A percentile compares a stretch with the other conserved stretches of the same genome.
phyloP scores from a whole-genome alignment of 139 green algal species.

The Monoraphidium neglectum region DNA sequence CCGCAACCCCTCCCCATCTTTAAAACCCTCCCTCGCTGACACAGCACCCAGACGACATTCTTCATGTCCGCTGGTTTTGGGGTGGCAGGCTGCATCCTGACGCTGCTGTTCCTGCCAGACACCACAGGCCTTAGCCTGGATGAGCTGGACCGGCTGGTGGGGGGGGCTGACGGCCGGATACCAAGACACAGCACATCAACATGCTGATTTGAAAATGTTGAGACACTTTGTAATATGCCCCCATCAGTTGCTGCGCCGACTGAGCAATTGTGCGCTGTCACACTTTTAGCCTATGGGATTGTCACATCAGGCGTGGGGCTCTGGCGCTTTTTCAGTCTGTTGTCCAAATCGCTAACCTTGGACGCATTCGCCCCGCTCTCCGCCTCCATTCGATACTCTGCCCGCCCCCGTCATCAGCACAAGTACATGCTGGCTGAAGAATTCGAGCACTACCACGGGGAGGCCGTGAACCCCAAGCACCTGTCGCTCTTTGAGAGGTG shows the following conservation, averaged over 20 bases:
- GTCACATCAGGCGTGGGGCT: too few species aligned
- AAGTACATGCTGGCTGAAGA: slow-evolving; percentile 42
- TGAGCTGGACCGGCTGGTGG: slow-evolving; percentile 58
- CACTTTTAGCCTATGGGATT: too few species aligned
- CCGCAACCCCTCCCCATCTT: too few species aligned
- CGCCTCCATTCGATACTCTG: too few species aligned
- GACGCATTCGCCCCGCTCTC: too few species aligned
- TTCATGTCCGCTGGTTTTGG: slow-evolving; percentile 33
- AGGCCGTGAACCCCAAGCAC: slow-evolving; percentile 68
- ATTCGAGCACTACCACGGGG: slow-evolving; percentile 46
- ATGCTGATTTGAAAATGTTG: not conserved
- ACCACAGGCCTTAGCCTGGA: slow-evolving; percentile 61
- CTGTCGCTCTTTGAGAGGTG: slow-evolving; percentile 61
- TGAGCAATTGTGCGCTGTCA: too few species aligned
- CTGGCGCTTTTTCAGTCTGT: too few species aligned
- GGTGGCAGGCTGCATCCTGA: slow-evolving; percentile 45
- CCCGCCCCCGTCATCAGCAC: not conserved
- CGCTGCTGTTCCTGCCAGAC: slow-evolving; percentile 66
- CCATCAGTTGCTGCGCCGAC: not conserved
- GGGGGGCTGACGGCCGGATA: too few species aligned
- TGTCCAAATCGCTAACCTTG: too few species aligned
- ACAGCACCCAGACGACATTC: too few species aligned
- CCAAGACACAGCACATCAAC: too few species aligned
- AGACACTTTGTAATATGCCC: not conserved
- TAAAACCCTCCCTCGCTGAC: too few species aligned